phyloP scores from a whole-genome alignment of 768 basidiomycete species.

The Russula ochroleuca region DNA sequence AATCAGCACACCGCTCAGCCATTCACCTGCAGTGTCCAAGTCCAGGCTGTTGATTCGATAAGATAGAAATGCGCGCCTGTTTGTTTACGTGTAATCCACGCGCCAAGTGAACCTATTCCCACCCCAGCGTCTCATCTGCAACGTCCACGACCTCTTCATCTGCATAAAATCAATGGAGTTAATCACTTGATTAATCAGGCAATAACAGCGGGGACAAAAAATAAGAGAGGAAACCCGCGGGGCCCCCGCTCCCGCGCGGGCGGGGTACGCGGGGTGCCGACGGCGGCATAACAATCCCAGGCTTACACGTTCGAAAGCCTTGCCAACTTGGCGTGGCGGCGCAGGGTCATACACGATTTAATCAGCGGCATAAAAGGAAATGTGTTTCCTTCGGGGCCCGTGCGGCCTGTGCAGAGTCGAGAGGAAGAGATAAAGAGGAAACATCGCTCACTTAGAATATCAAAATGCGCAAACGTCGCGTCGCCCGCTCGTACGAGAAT shows the following conservation, averaged over 20 bases:
- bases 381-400: constrained; percentile 2
- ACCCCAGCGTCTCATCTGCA: constrained; percentile 24
- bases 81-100: constrained; percentile 22
- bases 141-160: constrained; percentile 23
- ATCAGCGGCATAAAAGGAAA: constrained; percentile 4
- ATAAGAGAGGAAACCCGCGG: constrained; percentile 12
- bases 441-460: constrained; percentile 36
- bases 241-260: constrained; percentile 17
- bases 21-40: constrained; percentile 17
- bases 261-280: constrained; percentile 24
- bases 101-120: constrained; percentile 20
- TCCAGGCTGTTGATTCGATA: constrained; percentile 24
- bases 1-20: constrained; percentile 8
- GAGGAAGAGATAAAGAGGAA: not conserved
- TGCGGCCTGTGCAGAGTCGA: constrained; percentile 5
- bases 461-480: constrained; percentile 35
- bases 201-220: constrained; percentile 10
- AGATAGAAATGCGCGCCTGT: constrained; percentile 23
- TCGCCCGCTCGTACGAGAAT: constrained; percentile 41
- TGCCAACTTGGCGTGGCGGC: constrained; percentile 25
- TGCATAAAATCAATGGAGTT: constrained; percentile 15
- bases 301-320: constrained; percentile 20
- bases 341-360: not conserved
- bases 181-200: constrained; percentile 16
- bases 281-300: not conserved